A percentile compares a stretch with the other conserved stretches of the same genome.
These are phyloP conservation scores for Cercospora sesami DNA, from an alignment of 2,329 filamentous ascomycete genomes.

Conservation along the genomic window DNA sequence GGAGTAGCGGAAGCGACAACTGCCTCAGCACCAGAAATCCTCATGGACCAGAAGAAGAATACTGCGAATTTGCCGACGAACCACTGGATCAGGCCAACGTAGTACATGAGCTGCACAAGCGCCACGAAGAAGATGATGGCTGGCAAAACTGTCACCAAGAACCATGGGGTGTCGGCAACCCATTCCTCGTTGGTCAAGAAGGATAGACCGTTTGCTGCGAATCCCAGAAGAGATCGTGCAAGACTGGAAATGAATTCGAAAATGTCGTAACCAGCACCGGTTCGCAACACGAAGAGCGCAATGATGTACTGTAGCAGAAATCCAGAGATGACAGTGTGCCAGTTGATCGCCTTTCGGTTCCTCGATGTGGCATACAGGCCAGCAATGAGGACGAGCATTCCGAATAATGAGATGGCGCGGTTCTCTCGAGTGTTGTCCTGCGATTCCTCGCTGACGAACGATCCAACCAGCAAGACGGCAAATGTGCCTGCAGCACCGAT, in stretches of 20 bases:
- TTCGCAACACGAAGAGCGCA: conserved; percentile 83
- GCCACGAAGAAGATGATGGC: conserved; percentile 96
- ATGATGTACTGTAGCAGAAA: conserved; percentile 88
- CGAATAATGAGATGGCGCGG: conserved; percentile 78
- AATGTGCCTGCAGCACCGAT: conserved; percentile 65
- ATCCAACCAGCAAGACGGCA: conserved; percentile 72
- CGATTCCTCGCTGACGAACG: conserved; percentile 70
- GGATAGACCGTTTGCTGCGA: conserved; percentile 68
- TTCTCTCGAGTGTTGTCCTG: conserved; percentile 76
- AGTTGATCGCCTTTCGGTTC: conserved; percentile 58
- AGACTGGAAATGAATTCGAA: conserved; percentile 83
- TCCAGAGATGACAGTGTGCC: conserved; percentile 70
- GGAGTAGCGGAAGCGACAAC: conserved; percentile 89
- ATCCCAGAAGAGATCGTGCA: conserved; percentile 72
- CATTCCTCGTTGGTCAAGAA: conserved; percentile 65
- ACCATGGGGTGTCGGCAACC: conserved; percentile 55
- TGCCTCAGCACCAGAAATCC: conserved; percentile 87
- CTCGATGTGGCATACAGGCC: conserved; percentile 70
- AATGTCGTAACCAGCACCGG: conserved; percentile 77
- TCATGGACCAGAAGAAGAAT: conserved; percentile 89
- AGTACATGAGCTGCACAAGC: conserved; percentile 83
- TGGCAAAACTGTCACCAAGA: conserved; percentile 77
- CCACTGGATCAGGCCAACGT: conserved; percentile 82
- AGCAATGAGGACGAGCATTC: conserved; percentile 69
- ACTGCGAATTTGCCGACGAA: conserved; percentile 81